Conservation (phyloP, 306 rosid species). For the Arachis hypogaea region DNA sequence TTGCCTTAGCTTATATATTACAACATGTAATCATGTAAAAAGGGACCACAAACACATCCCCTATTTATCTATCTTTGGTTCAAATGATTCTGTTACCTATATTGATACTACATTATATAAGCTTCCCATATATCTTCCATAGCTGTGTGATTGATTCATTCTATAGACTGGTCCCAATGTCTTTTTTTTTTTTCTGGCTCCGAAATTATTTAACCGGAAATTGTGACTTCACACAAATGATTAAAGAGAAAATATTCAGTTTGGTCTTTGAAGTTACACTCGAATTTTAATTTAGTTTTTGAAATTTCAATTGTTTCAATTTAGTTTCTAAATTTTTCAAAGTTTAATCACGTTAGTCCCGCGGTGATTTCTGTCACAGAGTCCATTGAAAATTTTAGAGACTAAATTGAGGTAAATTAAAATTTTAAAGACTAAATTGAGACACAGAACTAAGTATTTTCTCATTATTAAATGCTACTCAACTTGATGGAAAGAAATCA, state of each 20-base stretch:
- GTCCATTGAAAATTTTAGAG: too few relatives aligned
- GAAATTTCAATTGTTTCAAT: too few relatives aligned
- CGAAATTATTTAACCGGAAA: slow-evolving; percentile 28
- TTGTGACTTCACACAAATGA: background rate
- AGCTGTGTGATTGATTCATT: slow-evolving; percentile 26
- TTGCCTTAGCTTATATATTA: background rate
- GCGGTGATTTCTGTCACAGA: too few relatives aligned
- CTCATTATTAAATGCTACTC: background rate
- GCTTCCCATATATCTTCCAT: slow-evolving; percentile 2
- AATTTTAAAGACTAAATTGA: too few relatives aligned
- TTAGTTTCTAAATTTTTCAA: too few relatives aligned
- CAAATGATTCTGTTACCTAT: slow-evolving; percentile 47
- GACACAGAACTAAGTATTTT: too few relatives aligned
- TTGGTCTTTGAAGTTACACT: too few relatives aligned
- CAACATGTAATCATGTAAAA: slow-evolving; percentile 11
- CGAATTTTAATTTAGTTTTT: too few relatives aligned
- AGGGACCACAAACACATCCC: slow-evolving; percentile 39
- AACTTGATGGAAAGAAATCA: slow-evolving; percentile 1
- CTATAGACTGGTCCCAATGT: slow-evolving; percentile 25
- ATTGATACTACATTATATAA: slow-evolving; percentile 28
- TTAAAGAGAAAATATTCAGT: background rate
- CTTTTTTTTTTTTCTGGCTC: slow-evolving; percentile 35
- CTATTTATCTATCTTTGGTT: background rate
- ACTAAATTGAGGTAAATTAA: too few relatives aligned
- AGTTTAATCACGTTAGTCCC: too few relatives aligned